Evolutionary conservation across 441 rosid genomes (phyloP), one percentile per base, ranked within the genome.

Genomic region (Pelargonium australe): DNA sequence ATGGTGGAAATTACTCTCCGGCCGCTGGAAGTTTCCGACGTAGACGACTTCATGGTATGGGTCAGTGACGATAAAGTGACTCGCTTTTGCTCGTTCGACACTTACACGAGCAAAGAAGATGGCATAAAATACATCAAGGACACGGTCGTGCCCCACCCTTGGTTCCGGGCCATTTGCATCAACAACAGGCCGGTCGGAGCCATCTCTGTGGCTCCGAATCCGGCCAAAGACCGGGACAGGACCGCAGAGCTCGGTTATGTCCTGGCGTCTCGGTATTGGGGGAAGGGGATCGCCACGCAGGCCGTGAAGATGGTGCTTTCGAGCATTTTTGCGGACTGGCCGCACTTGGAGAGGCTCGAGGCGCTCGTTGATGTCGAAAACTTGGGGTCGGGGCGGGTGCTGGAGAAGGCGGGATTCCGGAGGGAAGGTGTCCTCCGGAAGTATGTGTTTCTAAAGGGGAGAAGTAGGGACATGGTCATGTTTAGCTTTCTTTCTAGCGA

Each of bases 11-110:
- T 34, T 4, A 3, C 88, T 61, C 86, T 86, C 45, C 76, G 89
- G 11, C 87, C 84, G 12, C 43, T 85, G 62, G 79, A 74, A 16
- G 65, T 83, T 62, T 77, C 86, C 14, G 90, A 89, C 65, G 9
- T 84, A 0, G 91, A 91, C 19, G 88, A 86, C 68, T 86, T 89
- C 85, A 87, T 87, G 95, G 88, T 82, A 1, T 91, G 90, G 97
- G 89, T 81, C 4, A 68, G 79, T 23, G 93, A 87, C 70, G 71
- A 73, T 23, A 72, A 81, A 34, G 89, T 84, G 40, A 4, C 85
- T 23, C 77, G 72, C 16, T 85, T 80, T 70, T 85, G 91, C 82
- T n/a, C 80, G 2, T 84, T 87, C 80, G 86, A 83, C 45, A 83
- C 97, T 41, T 84, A 73, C 83, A 78, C 67, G 0, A 77, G 68